Conservation (phyloP, 345 rosid genomes). For the Citrus cavaleriei region DNA sequence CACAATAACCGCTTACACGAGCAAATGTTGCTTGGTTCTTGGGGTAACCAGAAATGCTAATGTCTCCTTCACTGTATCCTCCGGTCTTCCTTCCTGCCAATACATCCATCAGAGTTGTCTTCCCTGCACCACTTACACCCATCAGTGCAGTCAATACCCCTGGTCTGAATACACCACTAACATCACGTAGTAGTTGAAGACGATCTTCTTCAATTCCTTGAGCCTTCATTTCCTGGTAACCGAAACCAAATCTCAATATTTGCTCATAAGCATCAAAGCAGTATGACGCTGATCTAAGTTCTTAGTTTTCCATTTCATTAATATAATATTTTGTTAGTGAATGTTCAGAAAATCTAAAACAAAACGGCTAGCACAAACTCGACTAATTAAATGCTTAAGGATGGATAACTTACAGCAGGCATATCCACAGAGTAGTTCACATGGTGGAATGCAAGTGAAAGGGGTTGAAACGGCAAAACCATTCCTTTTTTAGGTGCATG, state of each 20-base stretch:
- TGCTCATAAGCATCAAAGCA: too few species aligned
- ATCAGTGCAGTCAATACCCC: slow-evolving; percentile 46
- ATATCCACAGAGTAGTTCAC: slow-evolving; percentile 82
- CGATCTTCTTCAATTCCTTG: slow-evolving; percentile 67
- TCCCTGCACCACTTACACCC: slow-evolving; percentile 59
- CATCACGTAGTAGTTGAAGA: slow-evolving; percentile 71
- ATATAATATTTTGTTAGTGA: too few species aligned
- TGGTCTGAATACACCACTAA: slow-evolving; percentile 54
- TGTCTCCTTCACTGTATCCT: slow-evolving; percentile 43
- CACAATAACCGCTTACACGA: slow-evolving; percentile 49
- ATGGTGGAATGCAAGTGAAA: slow-evolving; percentile 73
- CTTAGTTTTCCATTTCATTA: too few species aligned
- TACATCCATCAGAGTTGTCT: slow-evolving; percentile 56
- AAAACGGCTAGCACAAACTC: too few species aligned
- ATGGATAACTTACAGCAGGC: slow-evolving; percentile 66
- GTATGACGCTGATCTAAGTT: too few species aligned
- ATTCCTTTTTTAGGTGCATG: slow-evolving; percentile 54
- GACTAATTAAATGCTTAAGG: not conserved
- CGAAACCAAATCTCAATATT: too few species aligned
- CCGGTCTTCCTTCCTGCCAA: slow-evolving; percentile 50
- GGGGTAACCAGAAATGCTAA: slow-evolving; percentile 42
- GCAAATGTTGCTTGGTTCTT: slow-evolving; percentile 53
- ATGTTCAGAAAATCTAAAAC: not conserved
- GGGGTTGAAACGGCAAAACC: slow-evolving; percentile 88
- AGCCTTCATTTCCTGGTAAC: slow-evolving; percentile 70